Evolutionary conservation across 441 rosid genomes (phyloP), one percentile per base, ranked within the genome.

Genomic region (Codiaeum variegatum): DNA sequence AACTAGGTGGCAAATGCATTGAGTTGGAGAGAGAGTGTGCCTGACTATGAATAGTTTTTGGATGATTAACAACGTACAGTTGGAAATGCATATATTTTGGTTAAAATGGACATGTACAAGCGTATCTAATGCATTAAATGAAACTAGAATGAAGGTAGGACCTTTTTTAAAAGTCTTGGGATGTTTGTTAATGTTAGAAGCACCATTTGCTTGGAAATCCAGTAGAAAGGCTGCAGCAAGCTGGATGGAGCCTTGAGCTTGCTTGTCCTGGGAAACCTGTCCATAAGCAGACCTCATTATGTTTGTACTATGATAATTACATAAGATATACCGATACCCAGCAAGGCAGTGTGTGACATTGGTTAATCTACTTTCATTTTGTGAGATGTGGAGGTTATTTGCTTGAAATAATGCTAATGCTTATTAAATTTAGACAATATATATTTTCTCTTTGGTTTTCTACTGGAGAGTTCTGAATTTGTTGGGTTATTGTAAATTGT

Each of bases 391-490:
- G 18, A 52, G 24, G 63, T 38, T 15, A 6, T 62, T 31, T 72
- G 38, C 28, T 31, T 8, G 0, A 19, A 36, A 52, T 13, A 38
- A 24, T 24, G 19, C 51, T 18, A 13, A 23, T 24, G 40, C 47
- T 8, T 9, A 55, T 56, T 40, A 18, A 12, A 31, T 28, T 5
- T 54, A 12, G 42, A 21, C 23, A 21, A 21, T 38, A 13, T 69
- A 13, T 29, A 32, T 18, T 19, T 73, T 29, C 9, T 34, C 19
- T 70, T 15, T 66, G n/a, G 63, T 46, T 34, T 73, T 74, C 51
- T 59, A 13, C n/a, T 16, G 2, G 24, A 65, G 42, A 40, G 21
- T 66, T 49, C 21, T 21, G n/a, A 32, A 60, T 47, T 47, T 34
- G 24, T 67, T 34, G 36, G 58, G 34, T 66, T 52, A 38, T 26